A percentile compares a stretch with the other conserved stretches of the same genome.
phyloP scores from a whole-genome alignment of 2,329 filamentous ascomycete genomes.

The Penicillium sp. region DNA sequence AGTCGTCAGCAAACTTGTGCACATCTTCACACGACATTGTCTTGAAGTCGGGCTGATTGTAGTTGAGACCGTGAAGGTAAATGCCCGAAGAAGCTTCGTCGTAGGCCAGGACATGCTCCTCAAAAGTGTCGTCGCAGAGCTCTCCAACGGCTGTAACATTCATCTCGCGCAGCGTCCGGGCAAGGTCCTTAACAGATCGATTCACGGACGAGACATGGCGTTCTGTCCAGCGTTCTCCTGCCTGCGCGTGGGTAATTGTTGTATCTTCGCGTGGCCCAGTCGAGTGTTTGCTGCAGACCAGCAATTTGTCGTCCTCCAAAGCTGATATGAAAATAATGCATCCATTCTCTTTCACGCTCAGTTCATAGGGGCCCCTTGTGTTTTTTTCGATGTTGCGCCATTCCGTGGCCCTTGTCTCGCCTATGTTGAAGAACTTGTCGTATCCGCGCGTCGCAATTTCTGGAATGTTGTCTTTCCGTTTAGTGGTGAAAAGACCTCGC shows the following conservation, averaged over 20 bases:
- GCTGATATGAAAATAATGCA: constrained; percentile 98
- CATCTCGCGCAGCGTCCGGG: constrained; percentile 69
- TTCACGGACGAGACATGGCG: constrained; percentile 74
- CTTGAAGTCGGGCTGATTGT: constrained; percentile 87
- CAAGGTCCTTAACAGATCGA: constrained; percentile 75
- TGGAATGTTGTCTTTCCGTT: constrained; percentile 59
- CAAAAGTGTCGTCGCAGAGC: constrained; percentile 92
- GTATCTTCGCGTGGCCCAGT: constrained; percentile 75
- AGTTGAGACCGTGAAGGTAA: constrained; percentile 93
- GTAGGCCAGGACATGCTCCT: constrained; percentile 95
- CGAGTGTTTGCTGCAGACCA: constrained; percentile 99
- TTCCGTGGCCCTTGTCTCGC: constrained; percentile 75
- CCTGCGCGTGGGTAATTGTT: constrained; percentile 76
- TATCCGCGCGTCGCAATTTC: constrained; percentile 90
- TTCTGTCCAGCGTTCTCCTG: constrained; percentile 79
- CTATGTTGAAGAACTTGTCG: constrained; percentile 98
- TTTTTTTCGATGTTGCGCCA: constrained; percentile 76
- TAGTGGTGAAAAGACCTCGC: constrained; percentile 88
- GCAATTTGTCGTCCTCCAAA: constrained; percentile 79
- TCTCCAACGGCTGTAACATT: constrained; percentile 96
- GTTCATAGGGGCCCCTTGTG: constrained; percentile 85
- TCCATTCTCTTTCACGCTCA: constrained; percentile 98
- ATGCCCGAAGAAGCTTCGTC: constrained; percentile 78
- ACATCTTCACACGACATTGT: constrained; percentile 83
- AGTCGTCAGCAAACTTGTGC: constrained; percentile 82